Conservation (phyloP, 768 basidiomycete genomes). For the Pleurotus platypus region DNA sequence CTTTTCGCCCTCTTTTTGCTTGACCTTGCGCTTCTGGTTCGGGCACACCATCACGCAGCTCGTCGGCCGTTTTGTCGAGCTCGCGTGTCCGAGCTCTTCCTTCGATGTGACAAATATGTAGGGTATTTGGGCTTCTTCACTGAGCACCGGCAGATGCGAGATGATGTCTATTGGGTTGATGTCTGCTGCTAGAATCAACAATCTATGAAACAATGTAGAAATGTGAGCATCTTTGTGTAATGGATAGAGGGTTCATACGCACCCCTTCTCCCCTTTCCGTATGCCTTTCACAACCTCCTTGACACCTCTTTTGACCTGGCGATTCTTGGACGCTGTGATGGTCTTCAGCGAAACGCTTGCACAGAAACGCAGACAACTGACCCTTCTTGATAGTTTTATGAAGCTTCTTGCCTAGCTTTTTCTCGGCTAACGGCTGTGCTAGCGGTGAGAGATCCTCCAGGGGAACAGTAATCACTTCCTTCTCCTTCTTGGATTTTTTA, state of each 20-base stretch:
- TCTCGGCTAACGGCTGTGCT: constrained; percentile 88
- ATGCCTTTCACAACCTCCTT: constrained; percentile 99
- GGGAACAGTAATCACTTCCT: constrained; percentile 62
- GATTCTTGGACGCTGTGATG: constrained; percentile 78
- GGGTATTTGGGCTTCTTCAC: constrained; percentile 90
- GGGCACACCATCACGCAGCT: constrained; percentile 97
- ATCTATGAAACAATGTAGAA: constrained; percentile 34
- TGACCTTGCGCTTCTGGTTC: constrained; percentile 67
- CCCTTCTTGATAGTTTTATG: constrained; percentile 95
- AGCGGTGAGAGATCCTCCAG: constrained; percentile 89
- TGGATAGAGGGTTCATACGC: constrained; percentile 20
- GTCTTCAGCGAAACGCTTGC: not conserved
- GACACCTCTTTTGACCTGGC: constrained; percentile 96
- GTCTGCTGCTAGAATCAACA: constrained; percentile 92
- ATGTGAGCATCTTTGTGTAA: constrained; percentile 3
- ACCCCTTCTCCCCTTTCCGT: constrained; percentile 97
- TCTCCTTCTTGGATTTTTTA: constrained; percentile 66
- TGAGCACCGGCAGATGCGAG: constrained; percentile 90
- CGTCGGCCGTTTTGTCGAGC: constrained; percentile 96
- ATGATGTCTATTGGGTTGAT: constrained; percentile 99
- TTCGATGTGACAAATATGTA: constrained; percentile 90
- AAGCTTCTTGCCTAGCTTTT: constrained; percentile 91
- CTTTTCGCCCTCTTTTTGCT: constrained; percentile 54
- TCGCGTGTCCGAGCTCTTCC: constrained; percentile 93
- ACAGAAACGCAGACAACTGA: constrained; percentile 20